phyloP scores from a whole-genome alignment of 2,329 filamentous ascomycete species.

The Aulographum hederae region DNA sequence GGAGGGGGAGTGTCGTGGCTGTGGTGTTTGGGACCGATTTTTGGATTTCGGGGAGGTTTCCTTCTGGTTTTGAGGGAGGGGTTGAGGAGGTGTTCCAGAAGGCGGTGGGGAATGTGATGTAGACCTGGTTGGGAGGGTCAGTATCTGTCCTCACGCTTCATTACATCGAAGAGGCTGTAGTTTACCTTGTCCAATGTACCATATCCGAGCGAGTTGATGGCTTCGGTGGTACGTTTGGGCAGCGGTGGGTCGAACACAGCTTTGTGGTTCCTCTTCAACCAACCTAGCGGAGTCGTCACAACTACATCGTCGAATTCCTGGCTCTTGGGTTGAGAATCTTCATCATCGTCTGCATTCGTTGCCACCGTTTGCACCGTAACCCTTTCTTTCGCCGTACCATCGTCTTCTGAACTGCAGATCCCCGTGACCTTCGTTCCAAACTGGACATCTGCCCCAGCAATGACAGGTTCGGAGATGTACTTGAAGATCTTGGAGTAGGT shows the following conservation, averaged over 20 bases:
- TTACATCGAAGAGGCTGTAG: too few species aligned
- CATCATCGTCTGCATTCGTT: constrained; percentile 26
- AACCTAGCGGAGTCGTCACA: constrained; percentile 49
- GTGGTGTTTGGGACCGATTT: constrained; percentile 16
- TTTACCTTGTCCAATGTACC: constrained; percentile 55
- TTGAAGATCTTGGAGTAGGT: constrained; percentile 43
- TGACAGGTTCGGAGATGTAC: constrained; percentile 37
- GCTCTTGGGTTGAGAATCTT: too few species aligned
- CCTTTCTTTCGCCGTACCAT: constrained; percentile 20
- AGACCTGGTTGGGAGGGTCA: constrained; percentile 13
- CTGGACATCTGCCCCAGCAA: constrained; percentile 35
- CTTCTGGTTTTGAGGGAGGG: background rate
- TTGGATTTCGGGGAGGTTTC: constrained; percentile 5
- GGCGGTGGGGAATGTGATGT: constrained; percentile 47
- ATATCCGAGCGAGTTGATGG: constrained; percentile 48
- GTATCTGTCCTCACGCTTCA: background rate
- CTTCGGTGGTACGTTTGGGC: constrained; percentile 33
- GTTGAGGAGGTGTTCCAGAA: constrained; percentile 43
- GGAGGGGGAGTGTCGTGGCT: constrained; percentile 17
- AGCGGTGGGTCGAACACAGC: constrained; percentile 37
- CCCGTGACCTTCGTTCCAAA: constrained; percentile 24
- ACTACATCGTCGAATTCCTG: constrained; percentile 59
- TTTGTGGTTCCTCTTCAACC: constrained; percentile 40
- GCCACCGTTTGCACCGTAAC: constrained; percentile 15
- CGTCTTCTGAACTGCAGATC: constrained; percentile 6